These are phyloP conservation scores for Penicillium expansum DNA, from an alignment of 2,329 filamentous ascomycete genomes.

Conservation along the genomic window DNA sequence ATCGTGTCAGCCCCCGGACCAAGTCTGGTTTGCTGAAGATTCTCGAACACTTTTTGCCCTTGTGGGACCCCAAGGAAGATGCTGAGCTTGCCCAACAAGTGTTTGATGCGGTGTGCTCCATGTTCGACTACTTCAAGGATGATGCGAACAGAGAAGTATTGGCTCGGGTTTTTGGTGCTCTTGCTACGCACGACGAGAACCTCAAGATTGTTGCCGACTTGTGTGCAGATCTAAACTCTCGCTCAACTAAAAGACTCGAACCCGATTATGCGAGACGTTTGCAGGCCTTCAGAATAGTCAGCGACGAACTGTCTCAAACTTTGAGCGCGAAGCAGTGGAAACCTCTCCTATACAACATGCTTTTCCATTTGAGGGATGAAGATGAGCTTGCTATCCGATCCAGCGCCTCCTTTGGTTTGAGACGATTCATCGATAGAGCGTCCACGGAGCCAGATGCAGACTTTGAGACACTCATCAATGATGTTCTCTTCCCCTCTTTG, in stretches of 20 bases:
- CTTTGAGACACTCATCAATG: slow-evolving; percentile 59
- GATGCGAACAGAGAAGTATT: slow-evolving; percentile 70
- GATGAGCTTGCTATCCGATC: slow-evolving; percentile 83
- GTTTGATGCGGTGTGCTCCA: slow-evolving; percentile 70
- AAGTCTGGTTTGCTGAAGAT: slow-evolving; percentile 80
- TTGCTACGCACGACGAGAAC: slow-evolving; percentile 63
- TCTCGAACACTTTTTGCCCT: slow-evolving; percentile 73
- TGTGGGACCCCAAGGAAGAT: slow-evolving; percentile 59
- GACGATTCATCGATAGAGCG: slow-evolving; percentile 69
- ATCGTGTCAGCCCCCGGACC: slow-evolving; percentile 75
- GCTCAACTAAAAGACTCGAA: slow-evolving; percentile 68
- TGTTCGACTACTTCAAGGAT: slow-evolving; percentile 91
- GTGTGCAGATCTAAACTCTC: slow-evolving; percentile 79
- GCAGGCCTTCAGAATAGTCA: slow-evolving; percentile 70
- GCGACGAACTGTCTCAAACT: slow-evolving; percentile 56
- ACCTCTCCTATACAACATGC: slow-evolving; percentile 81
- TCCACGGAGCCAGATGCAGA: slow-evolving; percentile 43
- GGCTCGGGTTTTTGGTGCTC: slow-evolving; percentile 67
- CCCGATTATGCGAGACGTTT: slow-evolving; percentile 84
- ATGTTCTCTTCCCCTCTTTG: slow-evolving; percentile 70
- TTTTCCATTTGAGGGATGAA: slow-evolving; percentile 80
- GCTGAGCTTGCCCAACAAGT: slow-evolving; percentile 61
- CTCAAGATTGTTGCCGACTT: slow-evolving; percentile 64
- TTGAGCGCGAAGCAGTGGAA: slow-evolving; percentile 76
- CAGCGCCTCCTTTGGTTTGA: slow-evolving; percentile 78